phyloP scores from a whole-genome alignment of 495 filamentous ascomycete species.

The Pyrenula aspistea region DNA sequence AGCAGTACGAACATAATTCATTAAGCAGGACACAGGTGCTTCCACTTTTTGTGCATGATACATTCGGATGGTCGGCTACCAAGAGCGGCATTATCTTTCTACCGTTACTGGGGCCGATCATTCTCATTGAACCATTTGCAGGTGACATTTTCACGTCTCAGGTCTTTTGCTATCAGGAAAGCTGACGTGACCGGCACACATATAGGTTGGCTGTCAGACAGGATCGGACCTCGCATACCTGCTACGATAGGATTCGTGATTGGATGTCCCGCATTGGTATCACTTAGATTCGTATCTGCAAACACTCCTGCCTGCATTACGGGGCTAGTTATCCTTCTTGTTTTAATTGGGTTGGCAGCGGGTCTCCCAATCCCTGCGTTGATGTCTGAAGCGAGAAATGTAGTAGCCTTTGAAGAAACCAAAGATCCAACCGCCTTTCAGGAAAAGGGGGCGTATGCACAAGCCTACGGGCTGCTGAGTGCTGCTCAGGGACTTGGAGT shows the following conservation, averaged over 20 bases:
- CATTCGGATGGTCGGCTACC: slow-evolving; percentile 46
- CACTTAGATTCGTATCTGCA: slow-evolving; percentile 33
- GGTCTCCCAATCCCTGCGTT: slow-evolving; percentile 19
- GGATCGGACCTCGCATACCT: slow-evolving; percentile 33
- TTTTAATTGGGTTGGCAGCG: slow-evolving; percentile 20
- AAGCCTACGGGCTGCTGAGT: slow-evolving; percentile 50
- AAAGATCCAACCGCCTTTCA: slow-evolving; percentile 19
- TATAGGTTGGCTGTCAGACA: slow-evolving; percentile 35
- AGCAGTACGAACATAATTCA: slow-evolving; percentile 2
- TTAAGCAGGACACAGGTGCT: slow-evolving; percentile 7
- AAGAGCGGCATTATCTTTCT: slow-evolving; percentile 50
- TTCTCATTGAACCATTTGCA: slow-evolving; percentile 5
- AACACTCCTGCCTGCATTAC: slow-evolving; percentile 19
- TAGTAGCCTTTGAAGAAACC: slow-evolving; percentile 21
- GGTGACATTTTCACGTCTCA: not conserved
- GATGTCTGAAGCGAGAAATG: slow-evolving; percentile 22
- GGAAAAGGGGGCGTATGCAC: slow-evolving; percentile 43
- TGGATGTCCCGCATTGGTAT: slow-evolving; percentile 32
- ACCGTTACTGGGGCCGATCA: slow-evolving; percentile 23
- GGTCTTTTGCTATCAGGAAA: not conserved
- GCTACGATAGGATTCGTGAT: slow-evolving; percentile 34
- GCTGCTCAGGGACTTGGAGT: slow-evolving; percentile 49
- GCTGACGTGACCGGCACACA: not conserved
- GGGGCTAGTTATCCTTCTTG: slow-evolving; percentile 21
- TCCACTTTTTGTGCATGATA: slow-evolving; percentile 28